Conservation (phyloP, 441 rosid species). For the Brassica balearica region DNA sequence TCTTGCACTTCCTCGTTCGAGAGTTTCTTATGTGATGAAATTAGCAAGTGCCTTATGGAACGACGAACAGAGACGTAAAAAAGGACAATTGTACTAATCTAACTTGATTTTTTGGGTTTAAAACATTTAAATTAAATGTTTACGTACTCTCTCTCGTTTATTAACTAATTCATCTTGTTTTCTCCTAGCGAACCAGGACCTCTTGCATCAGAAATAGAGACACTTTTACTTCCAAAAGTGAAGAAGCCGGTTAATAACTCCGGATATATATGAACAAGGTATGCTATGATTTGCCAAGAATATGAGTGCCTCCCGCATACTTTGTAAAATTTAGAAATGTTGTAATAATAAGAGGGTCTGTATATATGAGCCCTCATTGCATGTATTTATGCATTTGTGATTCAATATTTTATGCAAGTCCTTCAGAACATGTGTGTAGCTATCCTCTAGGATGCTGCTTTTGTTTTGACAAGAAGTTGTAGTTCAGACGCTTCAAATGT, state of each 20-base stretch:
- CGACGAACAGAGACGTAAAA: neutral
- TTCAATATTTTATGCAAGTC: no score
- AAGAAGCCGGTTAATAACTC: neutral
- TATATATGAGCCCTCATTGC: no score
- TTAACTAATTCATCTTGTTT: neutral
- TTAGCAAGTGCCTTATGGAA: neutral
- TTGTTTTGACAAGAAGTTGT: no score
- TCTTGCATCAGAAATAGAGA: slow-evolving; percentile 4
- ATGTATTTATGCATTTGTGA: no score
- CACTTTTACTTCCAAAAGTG: neutral
- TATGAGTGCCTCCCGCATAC: no score
- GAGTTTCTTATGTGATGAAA: neutral
- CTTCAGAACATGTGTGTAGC: no score
- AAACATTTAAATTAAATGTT: neutral
- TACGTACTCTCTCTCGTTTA: neutral
- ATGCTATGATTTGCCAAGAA: no score
- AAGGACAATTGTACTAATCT: neutral
- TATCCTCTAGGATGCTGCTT: no score
- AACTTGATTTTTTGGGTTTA: neutral
- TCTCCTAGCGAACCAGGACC: neutral
- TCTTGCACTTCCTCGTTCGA: neutral
- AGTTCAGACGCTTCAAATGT: no score
- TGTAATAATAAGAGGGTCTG: no score
- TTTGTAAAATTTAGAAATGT: no score
- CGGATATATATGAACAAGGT: neutral